These are phyloP conservation scores for Crassisporium funariophilum DNA, from an alignment of 768 basidiomycete species.

Conservation along the genomic window DNA sequence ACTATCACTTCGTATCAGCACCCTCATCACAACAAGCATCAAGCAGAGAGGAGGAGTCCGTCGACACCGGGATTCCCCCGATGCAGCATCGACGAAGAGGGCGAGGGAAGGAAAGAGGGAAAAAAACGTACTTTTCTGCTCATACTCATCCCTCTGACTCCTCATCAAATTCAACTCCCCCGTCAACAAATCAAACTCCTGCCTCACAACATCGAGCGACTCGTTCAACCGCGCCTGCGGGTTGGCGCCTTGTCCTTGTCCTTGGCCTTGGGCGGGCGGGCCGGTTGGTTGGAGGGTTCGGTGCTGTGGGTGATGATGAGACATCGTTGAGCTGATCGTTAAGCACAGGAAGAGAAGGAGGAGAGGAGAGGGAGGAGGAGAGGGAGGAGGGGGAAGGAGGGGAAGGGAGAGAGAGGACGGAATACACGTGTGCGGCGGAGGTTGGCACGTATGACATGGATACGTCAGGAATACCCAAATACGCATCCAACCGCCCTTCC, in stretches of 20 bases:
- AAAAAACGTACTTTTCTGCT: slow-evolving; percentile 72
- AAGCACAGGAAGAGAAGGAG: not conserved
- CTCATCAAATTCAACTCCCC: slow-evolving; percentile 69
- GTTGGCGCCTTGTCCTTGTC: slow-evolving; percentile 1
- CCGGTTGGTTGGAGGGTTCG: slow-evolving; percentile 56
- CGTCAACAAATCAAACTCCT: slow-evolving; percentile 80
- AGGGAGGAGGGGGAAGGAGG: not conserved
- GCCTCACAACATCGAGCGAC: slow-evolving; percentile 76
- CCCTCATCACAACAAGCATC: too few relatives aligned
- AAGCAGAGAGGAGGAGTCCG: too few relatives aligned
- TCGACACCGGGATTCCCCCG: too few relatives aligned
- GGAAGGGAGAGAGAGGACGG: not conserved
- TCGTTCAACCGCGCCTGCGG: slow-evolving; percentile 58
- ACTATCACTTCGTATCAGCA: slow-evolving; percentile 42
- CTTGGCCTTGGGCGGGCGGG: slow-evolving; percentile 37
- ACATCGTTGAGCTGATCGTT: slow-evolving; percentile 12
- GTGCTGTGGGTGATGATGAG: slow-evolving; percentile 41
- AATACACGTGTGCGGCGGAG: not conserved
- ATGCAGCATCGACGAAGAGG: too few relatives aligned
- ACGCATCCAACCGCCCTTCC: slow-evolving; percentile 1
- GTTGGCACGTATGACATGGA: not conserved
- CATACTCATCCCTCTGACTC: slow-evolving; percentile 85
- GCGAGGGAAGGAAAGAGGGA: slow-evolving; percentile 6
- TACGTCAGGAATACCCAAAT: not conserved
- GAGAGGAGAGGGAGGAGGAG: not conserved